Base-by-base conservation (phyloP, 345 rosid species). In the Salix exigua region DNA sequence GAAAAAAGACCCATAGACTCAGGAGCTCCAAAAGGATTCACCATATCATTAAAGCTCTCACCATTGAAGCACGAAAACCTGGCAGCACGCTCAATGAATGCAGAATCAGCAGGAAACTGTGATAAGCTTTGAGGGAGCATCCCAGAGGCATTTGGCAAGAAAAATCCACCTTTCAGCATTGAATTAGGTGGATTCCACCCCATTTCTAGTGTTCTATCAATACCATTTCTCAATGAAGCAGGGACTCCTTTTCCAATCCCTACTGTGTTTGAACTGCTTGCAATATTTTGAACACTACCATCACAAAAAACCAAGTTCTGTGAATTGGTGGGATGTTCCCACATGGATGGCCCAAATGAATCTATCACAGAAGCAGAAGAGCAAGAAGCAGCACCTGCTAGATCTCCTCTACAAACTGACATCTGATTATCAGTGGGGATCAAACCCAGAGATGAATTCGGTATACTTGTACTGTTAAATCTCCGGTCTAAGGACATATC, bases 21-120 rank as follows among this genome's bases (percentile, higher is more conserved):
- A 31, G 89, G 85, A 72, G 85, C 67, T 77, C 87, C 87, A 72
- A 89, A 88, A 78, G 94, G 85, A 72, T 82, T 89, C 84, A 87
- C 81, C 89, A 88, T 83, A 73, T 88, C 96, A 82, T 88, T 83
- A 74, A 92, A 88, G 82, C 84, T 89, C 38, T 97, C 97, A 77
- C 91, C 90, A 66, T 79, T 86, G 73, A 96, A 93, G 67, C 90
- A 87, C 0, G 99, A 96, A 84, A 91, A 89, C 87, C 92, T 84
- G n/a, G 98, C 98, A 0, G 99, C 97, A 69, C 98, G 96, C 88
- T 96, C 98, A 71, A 91, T 93, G 81, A 96, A 93, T 0, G 90
- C 97, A 13, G 97, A 87, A 86, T 93, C 97, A 75, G 97, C 85
- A 35, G 97, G 97, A 72, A 96, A 88, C 88, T 91, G 98, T 74